Percentiles rank a stretch among this genome's conserved stretches.
Evolutionary conservation across 2,329 filamentous ascomycete genomes (phyloP).

Genomic region (Alternaria hordeiaustralica): DNA sequence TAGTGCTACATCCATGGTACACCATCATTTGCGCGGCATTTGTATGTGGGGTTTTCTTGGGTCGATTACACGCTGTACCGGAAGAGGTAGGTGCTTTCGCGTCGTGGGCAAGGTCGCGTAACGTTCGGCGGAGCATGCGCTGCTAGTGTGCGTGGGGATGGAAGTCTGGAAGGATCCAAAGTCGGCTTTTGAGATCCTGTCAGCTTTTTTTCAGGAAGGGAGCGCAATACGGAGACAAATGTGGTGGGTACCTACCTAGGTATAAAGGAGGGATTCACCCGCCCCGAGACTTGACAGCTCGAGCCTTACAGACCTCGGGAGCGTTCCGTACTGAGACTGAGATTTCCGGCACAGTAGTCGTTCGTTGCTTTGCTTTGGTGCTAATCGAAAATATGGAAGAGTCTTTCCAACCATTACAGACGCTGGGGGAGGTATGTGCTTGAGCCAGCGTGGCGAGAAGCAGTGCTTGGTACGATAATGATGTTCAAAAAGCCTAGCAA

Average conservation of each 20-base stretch:
- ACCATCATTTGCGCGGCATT: background rate
- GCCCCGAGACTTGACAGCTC: no score
- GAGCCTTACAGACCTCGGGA: no score
- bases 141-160: background rate
- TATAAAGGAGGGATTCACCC: no score
- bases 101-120: background rate
- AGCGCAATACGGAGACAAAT: background rate
- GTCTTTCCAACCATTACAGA: no score
- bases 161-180: background rate
- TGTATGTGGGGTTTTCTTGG: background rate
- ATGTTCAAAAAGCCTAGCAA: no score
- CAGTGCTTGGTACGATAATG: background rate
- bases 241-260: no score
- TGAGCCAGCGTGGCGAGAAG: background rate
- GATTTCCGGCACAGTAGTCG: no score
- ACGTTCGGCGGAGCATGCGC: background rate
- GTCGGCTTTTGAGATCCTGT: fast-evolving
- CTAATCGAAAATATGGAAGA: no score
- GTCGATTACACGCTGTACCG: background rate
- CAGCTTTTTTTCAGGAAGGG: background rate
- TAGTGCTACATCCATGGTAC: background rate
- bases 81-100: background rate
- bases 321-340: no score
- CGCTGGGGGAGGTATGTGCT: background rate
- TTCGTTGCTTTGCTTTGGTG: no score